Base-by-base conservation (phyloP, 495 filamentous ascomycete genomes). In the Penicillium silybi region DNA sequence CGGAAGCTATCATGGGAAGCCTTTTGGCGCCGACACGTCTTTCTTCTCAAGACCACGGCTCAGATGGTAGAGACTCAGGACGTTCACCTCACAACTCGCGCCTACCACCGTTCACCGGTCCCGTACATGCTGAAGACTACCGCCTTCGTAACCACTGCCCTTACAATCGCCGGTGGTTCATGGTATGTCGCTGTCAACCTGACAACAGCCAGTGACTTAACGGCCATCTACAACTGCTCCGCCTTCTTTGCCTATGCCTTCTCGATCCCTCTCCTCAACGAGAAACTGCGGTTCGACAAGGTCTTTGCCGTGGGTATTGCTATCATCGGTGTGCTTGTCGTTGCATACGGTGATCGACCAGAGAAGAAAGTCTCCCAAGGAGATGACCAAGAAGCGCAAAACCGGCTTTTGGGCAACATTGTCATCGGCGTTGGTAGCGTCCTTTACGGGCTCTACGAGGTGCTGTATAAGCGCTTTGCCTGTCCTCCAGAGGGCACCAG, bases 171-270 rank as follows among this genome's bases (percentile, higher is more conserved):
- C 0, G 93, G 92, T 1, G 81, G 87, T n/a, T 91, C 85, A 43
- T 98, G 93, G 93, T 98, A 97, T 56, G 74, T 96, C 13, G 93
- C 93, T 4, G 92, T 98, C 35, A 87, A 88, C 65, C 74, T 96
- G 79, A 98, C 93, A 0, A 93, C 88, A 11, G 85, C 93, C 20
- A 87, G 85, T 57, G 93, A 98, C 62, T 73, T 98, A 48, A 98
- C 93, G 0, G 93, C 93, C 20, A 98, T 98, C 63, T 98, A 97
- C 79, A 98, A 98, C 68, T 98, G 93, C 77, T 95, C 89, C 44
- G 92, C 93, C 42, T 98, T 98, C 71, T 98, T 97, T 68, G 93
- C 93, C 26, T 98, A 98, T 64, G 92, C 85, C 9, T 98, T 98
- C 62, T 90, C 87, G 41, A 89, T 98, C 19, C 90, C 90, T 0